These are phyloP conservation scores for Tubosaeta sp. DNA, from an alignment of 768 basidiomycete genomes.

Conservation along the genomic window DNA sequence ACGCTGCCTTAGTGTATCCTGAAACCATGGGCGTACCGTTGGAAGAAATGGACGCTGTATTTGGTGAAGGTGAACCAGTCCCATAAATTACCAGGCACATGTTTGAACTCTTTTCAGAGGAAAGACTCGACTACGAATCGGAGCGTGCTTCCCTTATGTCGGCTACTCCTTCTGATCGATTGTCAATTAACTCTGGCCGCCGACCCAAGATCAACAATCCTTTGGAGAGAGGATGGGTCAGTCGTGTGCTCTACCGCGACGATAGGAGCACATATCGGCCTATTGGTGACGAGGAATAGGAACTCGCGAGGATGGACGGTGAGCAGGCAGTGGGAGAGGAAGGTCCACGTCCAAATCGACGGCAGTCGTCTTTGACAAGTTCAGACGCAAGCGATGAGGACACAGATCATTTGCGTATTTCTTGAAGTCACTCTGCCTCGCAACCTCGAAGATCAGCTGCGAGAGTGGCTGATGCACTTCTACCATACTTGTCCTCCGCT, in stretches of 20 bases:
- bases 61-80: constrained; percentile 67
- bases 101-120: constrained; percentile 38
- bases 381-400: constrained; percentile 6
- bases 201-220: constrained; percentile 20
- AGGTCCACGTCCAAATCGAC: constrained; percentile 15
- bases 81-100: constrained; percentile 10
- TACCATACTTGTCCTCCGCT: constrained; percentile 1
- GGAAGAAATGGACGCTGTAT: constrained; percentile 89
- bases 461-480: neutral
- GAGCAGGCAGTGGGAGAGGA: constrained; percentile 27
- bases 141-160: constrained; percentile 55
- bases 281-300: constrained; percentile 52
- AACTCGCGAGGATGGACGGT: constrained; percentile 50
- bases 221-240: constrained; percentile 43
- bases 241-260: constrained; percentile 43
- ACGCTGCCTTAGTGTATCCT: constrained; percentile 59
- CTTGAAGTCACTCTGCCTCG: neutral
- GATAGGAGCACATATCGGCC: constrained; percentile 44
- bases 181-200: constrained; percentile 29
- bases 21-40: constrained; percentile 84
- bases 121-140: constrained; percentile 62
- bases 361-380: constrained; percentile 11
- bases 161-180: constrained; percentile 34
- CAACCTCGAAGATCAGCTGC: constrained; percentile 3
- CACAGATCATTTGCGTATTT: constrained; percentile 2